Evolutionary conservation across 768 basidiomycete genomes (phyloP), one percentile per base, ranked within the genome.

Genomic region (Phaeolepiota aurea): DNA sequence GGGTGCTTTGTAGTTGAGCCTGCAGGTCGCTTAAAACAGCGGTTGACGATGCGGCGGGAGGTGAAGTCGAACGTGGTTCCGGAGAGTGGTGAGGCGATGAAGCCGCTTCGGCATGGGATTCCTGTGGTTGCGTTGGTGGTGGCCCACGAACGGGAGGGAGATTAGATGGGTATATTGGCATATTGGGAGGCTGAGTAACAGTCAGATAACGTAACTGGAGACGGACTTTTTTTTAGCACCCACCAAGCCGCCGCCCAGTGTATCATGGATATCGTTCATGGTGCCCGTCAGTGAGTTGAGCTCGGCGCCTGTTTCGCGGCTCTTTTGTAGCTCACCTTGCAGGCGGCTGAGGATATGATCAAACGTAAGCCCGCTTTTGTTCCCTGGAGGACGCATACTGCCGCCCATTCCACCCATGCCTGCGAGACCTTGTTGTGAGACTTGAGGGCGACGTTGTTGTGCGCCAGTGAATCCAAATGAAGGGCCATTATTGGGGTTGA

Each of bases 241-340:
- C 30, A 92, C 90, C 54, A 86, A 50, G 23, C 77, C 73, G 2
- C 94, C 94, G 22, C 86, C 85, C 3, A 99, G 67, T 0, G 87
- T 91, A 50, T 96, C 90, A 44, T 89, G 83, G 32, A 97, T 87
- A n/a, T 96, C 91, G 31, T 68, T 76, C 77, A 99, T 88, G 3
- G 86, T 72, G 10, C 74, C 74, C 12, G 76, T 82, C 21, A 97
- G 64, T 0, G 76, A 76, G 46, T 81, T 77, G 3, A 99, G 68
- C 54, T 98, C 93, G 0, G 81, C 71, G 11, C 89, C 88, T 0
- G 93, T 96, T 55, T 98, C 94, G 13, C 89, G 78, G 53, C 88
- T 91, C 65, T 94, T 96, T 63, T 87, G 84, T n/a, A 98, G 77
- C 56, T 98, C 93, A 47, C 82, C 80, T 57, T 97, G 93, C 2